phyloP scores from a whole-genome alignment of 2,329 filamentous ascomycete genomes.

The Alternaria longipes region DNA sequence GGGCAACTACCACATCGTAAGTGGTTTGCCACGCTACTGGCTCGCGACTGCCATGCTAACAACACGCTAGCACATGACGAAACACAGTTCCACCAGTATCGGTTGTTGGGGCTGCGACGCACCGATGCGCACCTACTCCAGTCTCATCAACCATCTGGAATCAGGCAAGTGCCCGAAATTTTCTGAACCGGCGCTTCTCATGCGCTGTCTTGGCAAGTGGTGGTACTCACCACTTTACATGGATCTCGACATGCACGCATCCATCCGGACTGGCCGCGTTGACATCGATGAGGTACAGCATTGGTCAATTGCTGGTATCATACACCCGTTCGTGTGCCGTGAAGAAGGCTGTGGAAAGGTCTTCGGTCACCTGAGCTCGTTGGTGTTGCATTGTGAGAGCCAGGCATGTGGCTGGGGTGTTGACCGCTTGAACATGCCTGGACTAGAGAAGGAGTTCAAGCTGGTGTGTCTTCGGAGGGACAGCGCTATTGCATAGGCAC shows the following conservation, averaged over 20 bases:
- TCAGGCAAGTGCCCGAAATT: conserved; percentile 73
- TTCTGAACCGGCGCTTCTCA: conserved; percentile 61
- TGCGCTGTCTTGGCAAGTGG: conserved; percentile 40
- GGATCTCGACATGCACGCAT: conserved; percentile 46
- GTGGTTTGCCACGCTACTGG: conserved; percentile 2
- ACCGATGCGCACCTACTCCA: conserved; percentile 36
- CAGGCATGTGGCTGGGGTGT: conserved; percentile 40
- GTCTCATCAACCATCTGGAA: conserved; percentile 54
- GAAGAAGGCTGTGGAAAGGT: conserved; percentile 32
- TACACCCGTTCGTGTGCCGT: conserved; percentile 46
- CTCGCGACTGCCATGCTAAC: conserved; percentile 7
- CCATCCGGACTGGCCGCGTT: conserved; percentile 39
- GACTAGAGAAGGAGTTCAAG: conserved; percentile 34
- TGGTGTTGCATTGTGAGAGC: conserved; percentile 43
- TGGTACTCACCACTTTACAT: conserved; percentile 49
- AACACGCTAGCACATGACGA: conserved; percentile 40
- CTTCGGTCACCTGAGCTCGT: conserved; percentile 38
- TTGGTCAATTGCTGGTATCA: conserved; percentile 35
- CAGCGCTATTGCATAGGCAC: neutral
- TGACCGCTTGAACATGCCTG: conserved; percentile 33
- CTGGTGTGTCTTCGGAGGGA: conserved; percentile 13
- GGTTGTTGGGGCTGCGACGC: conserved; percentile 39
- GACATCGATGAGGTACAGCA: conserved; percentile 29
- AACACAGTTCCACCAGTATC: conserved; percentile 30
- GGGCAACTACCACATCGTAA: conserved; percentile 35